phyloP scores from a whole-genome alignment of 192 early-diverging fungal genomes.

The Cetraspora pellucida region DNA sequence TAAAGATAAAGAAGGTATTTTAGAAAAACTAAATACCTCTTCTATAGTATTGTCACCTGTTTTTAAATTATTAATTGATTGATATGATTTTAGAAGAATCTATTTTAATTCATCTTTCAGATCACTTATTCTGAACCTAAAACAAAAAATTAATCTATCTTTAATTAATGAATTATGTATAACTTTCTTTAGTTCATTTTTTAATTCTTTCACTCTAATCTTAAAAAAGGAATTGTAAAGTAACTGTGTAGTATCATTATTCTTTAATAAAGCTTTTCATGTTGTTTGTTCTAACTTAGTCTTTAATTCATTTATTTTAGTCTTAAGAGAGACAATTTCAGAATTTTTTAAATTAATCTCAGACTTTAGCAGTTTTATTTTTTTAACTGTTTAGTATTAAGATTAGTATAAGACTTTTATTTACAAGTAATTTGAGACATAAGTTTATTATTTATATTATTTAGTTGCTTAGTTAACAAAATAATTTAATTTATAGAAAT shows the following conservation, averaged over 20 bases:
- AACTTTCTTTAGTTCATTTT: background rate
- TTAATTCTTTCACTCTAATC: slow-evolving; percentile 4
- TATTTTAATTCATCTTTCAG: background rate
- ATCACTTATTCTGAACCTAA: background rate
- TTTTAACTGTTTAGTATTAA: slow-evolving; percentile 5
- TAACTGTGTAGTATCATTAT: background rate
- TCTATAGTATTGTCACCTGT: background rate
- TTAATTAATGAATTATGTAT: slow-evolving; percentile 11
- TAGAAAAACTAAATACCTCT: background rate
- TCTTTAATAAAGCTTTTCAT: slow-evolving; percentile 12
- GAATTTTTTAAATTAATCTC: background rate
- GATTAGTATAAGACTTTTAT: slow-evolving; percentile 2
- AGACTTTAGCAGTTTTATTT: background rate
- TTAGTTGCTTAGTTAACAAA: background rate
- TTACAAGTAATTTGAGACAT: background rate
- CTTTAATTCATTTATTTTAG: slow-evolving; percentile 14
- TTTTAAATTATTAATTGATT: background rate
- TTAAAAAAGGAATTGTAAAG: too few species aligned
- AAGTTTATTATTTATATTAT: background rate
- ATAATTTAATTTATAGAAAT: background rate
- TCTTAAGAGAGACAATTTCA: background rate
- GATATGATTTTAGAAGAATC: slow-evolving; percentile 1
- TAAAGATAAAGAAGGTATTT: background rate
- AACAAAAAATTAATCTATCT: slow-evolving; percentile 12
- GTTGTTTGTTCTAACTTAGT: slow-evolving; percentile 7